Evolutionary conservation across 2,329 filamentous ascomycete genomes (phyloP), one percentile per base, ranked within the genome.

Genomic region (Teratosphaeria epicoccoides): DNA sequence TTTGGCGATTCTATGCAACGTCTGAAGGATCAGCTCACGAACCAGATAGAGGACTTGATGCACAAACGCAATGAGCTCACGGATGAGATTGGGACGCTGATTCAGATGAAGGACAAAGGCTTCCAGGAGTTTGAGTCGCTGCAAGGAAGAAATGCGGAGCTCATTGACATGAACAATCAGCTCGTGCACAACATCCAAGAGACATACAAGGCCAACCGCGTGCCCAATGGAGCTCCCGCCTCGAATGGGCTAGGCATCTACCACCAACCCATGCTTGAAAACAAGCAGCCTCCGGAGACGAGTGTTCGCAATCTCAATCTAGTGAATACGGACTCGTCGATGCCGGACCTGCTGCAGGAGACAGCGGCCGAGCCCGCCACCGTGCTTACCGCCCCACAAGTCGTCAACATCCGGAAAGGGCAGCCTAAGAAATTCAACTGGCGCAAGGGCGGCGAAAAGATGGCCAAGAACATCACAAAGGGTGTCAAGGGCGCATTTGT

Each of bases 401-500:
- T 97, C 28, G 87, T 97, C 55, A 94, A 93, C 62, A 94, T 97
- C 56, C 83, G 89, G 62, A 97, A 96, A 72, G 89, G 87, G 14
- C 89, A 95, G 66, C 83, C 85, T 50, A 95, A 89, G 74, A 97
- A 96, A 69, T 96, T 96, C 72, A 95, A 95, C 72, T 97, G 93
- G 90, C 95, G 96, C 78, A 95, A 94, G 75, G 89, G 89, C 37
- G 88, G 88, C 37, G 91, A 95, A 71, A 90, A 87, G 51, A 84
- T 97, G 61, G 90, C 90, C 24, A 95, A 96, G 70, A 91, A 90
- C 64, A 87, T 97, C 49, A 86, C 87, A 55, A 96, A 96, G 73
- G 89, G 90, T 49, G 83, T 97, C 68, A 95, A 95, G 70, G 87
- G 89, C 50, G 90, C 90, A 5, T 94, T 96, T 54, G 85, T 84